These are phyloP conservation scores for Fusarium haematococcum DNA, from an alignment of 2,329 filamentous ascomycete species.

Conservation along the genomic window DNA sequence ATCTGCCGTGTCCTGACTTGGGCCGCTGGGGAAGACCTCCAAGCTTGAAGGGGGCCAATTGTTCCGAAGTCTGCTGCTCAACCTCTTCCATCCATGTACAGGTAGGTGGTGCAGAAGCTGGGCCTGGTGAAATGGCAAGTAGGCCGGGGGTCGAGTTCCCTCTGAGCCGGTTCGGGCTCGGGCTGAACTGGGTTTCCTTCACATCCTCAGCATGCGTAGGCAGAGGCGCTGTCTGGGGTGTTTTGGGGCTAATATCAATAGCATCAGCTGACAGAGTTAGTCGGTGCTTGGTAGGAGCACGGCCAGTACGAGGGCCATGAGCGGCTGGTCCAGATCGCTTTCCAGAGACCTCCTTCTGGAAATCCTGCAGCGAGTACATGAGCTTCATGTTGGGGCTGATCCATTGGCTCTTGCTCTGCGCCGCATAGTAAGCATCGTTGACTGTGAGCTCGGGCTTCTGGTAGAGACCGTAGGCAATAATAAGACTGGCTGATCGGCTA, in stretches of 20 bases:
- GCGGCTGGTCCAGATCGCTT: slow-evolving; percentile 61
- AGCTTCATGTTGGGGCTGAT: slow-evolving; percentile 93
- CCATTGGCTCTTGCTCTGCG: slow-evolving; percentile 85
- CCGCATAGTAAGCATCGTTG: slow-evolving; percentile 85
- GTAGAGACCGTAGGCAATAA: slow-evolving; percentile 87
- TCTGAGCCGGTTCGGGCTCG: slow-evolving; percentile 60
- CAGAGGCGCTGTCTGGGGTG: slow-evolving; percentile 71
- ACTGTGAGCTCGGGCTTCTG: slow-evolving; percentile 81
- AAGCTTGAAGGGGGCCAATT: slow-evolving; percentile 34
- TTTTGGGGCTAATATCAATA: slow-evolving; percentile 63
- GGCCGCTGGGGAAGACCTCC: slow-evolving; percentile 49
- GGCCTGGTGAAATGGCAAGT: slow-evolving; percentile 68
- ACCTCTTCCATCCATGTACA: slow-evolving; percentile 67
- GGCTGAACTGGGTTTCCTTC: slow-evolving; percentile 52
- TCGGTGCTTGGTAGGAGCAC: slow-evolving; percentile 71
- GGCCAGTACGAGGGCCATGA: slow-evolving; percentile 61
- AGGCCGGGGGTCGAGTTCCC: slow-evolving; percentile 65
- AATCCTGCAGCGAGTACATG: slow-evolving; percentile 90
- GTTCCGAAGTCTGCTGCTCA: slow-evolving; percentile 52
- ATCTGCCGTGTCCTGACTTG: slow-evolving; percentile 47
- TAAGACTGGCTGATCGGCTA: slow-evolving; percentile 85
- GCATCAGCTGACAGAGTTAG: slow-evolving; percentile 70
- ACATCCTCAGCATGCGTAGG: slow-evolving; percentile 63
- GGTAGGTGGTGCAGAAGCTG: slow-evolving; percentile 74
- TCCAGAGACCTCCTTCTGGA: slow-evolving; percentile 72